Evolutionary conservation across 495 filamentous ascomycete species (phyloP), one percentile per base, ranked within the genome.

Genomic region (Antarctomyces pellizariae): DNA sequence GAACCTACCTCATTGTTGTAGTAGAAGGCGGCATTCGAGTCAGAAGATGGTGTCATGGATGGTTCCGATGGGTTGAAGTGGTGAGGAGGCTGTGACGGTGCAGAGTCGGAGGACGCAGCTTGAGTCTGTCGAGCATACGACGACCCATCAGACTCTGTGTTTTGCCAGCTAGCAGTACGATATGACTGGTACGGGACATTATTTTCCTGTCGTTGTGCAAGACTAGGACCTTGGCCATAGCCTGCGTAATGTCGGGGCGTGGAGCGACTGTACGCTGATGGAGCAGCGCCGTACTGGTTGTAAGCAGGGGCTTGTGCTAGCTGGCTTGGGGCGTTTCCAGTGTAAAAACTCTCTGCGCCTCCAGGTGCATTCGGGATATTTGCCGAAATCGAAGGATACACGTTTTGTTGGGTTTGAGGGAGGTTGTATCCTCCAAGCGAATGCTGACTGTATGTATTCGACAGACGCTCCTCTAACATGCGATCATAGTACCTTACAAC

Each of bases 401-500:
- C 59, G 14, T 50, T 62, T 0, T 70, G 54, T 18, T 57, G 48
- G 16, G 64, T 50, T 16, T 36, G 38, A 4, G 57, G 54, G 10
- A 59, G 45, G 32, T 44, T 50, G 34, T 66, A 66, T 12, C 62
- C 54, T 4, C 59, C 53, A 18, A 68, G 53, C 22, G 50, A 67
- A 35, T 82, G 76, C 38, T 90, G 79, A 35, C 69, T 74, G 47
- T 95, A 95, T 2, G 86, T 80, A 41, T 71, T 86, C 2, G 80
- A 86, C 5, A 97, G 56, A 8, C 86, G 71, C 28, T 95, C 89
- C 47, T 97, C 86, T 2, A 97, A 55, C 89, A 97, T 95, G 11
- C 78, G 69, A 44, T 97, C 89, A 42, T 97, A 97, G 39, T 95
- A 97, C n/a, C 86, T 69, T 12, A 97, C 89, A 24, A 95, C 89